Evolutionary conservation across 2,329 filamentous ascomycete genomes (phyloP).

Genomic region (Exophiala lecanii-corni): DNA sequence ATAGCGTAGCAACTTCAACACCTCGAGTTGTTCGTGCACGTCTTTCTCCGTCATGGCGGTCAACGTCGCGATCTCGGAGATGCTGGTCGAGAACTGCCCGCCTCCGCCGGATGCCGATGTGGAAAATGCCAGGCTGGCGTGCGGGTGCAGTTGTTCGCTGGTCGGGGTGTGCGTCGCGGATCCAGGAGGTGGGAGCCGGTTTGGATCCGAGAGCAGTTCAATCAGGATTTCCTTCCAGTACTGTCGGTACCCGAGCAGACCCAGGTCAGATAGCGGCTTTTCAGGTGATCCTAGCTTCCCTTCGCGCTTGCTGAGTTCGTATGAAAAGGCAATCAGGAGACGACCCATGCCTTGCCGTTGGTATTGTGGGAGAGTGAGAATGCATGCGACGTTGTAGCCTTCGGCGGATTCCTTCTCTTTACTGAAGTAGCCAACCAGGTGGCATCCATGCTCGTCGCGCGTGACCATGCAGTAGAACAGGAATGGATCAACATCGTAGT

Average conservation of each 20-base stretch:
- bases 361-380: slow-evolving; percentile 91
- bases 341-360: slow-evolving; percentile 92
- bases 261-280: slow-evolving; percentile 91
- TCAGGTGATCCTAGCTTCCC: slow-evolving; percentile 93
- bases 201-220: slow-evolving; percentile 72
- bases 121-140: slow-evolving; percentile 15
- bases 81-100: slow-evolving; percentile 55
- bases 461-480: slow-evolving; percentile 91
- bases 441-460: slow-evolving; percentile 90
- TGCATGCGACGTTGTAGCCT: slow-evolving; percentile 97
- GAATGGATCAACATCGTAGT: slow-evolving; percentile 79
- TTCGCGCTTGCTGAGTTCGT: slow-evolving; percentile 93
- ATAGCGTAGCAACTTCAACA: slow-evolving; percentile 91
- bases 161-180: slow-evolving; percentile 23
- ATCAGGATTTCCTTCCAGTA: slow-evolving; percentile 97
- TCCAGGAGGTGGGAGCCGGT: slow-evolving; percentile 43
- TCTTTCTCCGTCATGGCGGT: slow-evolving; percentile 97
- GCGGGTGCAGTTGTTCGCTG: slow-evolving; percentile 24
- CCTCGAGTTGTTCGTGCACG: slow-evolving; percentile 90
- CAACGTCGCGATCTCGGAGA: slow-evolving; percentile 73
- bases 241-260: slow-evolving; percentile 87
- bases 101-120: slow-evolving; percentile 11
- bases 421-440: slow-evolving; percentile 98
- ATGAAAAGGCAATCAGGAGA: slow-evolving; percentile 93
- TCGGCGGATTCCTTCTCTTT: slow-evolving; percentile 98